Evolutionary conservation across 106 monocot species (phyloP), one percentile per base, ranked within the genome.

Genomic region (Dioscorea zingiberensis): DNA sequence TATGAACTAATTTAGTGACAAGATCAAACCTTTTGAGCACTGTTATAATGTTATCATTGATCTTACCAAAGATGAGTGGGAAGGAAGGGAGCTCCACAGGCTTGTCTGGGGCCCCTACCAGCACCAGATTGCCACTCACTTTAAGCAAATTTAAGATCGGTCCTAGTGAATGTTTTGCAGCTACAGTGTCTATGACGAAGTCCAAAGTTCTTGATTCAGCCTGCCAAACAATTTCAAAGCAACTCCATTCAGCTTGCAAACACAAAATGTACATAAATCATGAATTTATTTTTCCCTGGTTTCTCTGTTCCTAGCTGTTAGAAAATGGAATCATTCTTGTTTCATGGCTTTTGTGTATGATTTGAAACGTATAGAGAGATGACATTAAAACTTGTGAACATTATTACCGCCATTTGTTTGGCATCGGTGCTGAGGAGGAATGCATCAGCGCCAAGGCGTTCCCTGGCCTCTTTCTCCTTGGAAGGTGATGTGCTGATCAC

Each of bases 41-140:
- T 38, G 38, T 38, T 38, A 0, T 38, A 38, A 38, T 38, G 38
- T 38, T 1, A 1, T 38, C 0, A 38, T 21, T 22, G 4, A 2
- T 24, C 76, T 68, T 60, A 86, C 90, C 83, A 19, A 71, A 80
- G 14, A 91, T 78, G n/a, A 91, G 71, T n/a, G 90, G 85, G 25
- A 83, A 81, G 1, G 83, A 63, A 2, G 90, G 86, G 27, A 91
- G 83, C 7, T 83, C 83, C 21, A 91, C 44, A 3, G 90, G 90
- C 60, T 81, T 68, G 8, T 87, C 90, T 7, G 90, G 80, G 11
- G 72, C 80, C 3, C 83, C 90, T 8, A 91, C 83, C 22, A 91
- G 28, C 15, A 71, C 78, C 70, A 91, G 8, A 0, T 66, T 75
- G 2, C 86, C 90, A 9, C 64, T 80, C 28, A 86, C 78, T 65